Base-by-base conservation (phyloP, 352 stramenopile genomes). In the Thraustochytrium sp. region DNA sequence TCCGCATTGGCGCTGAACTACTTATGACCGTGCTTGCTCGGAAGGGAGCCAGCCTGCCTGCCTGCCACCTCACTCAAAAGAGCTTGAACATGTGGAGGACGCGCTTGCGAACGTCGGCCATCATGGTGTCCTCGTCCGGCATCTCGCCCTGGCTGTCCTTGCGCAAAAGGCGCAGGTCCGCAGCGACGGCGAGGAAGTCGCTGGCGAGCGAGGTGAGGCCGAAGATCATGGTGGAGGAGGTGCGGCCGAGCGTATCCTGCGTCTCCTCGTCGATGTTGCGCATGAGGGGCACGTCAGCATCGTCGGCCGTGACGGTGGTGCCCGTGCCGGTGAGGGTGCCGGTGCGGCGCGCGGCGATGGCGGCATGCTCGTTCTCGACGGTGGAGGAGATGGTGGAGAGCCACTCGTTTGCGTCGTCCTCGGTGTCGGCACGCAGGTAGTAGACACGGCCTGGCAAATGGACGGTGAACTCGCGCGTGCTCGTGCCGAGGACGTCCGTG, bases 51-150 rank as follows among this genome's bases (percentile, higher is more conserved):
- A 2, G 4, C 36, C 8, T 1, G 16, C 26, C 11, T 3, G 42
- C 23, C 16, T 44, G 8, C 51, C 0, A 1, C 21, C 8, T 16
- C 26, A 11, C 26, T 49, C 40, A 80, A 38, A 80, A 80, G 37
- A 80, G 53, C 53, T 80, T 80, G 53, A 80, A 80, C 68, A 80
- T 80, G 16, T 80, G 68, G 4, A 80, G 23, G 21, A 80, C 68
- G 2, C 68, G 68, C 37, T 80, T 80, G 0, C 51, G 68, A 5
- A 80, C 31, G 11, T 65, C 31, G n/a, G 26, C 23, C 21, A 51
- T 0, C 44, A 80, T 63, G 1, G 68, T 63, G 23, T 80, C 68
- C 18, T 46, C 31, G 42, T 80, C 68, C 18, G 42, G 68, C 5
- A 46, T 16, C 5, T 23, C 34, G 48, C 53, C 68, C 5, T 80